Conservation (phyloP, 2,329 filamentous ascomycete genomes). For the Chalara sp. region DNA sequence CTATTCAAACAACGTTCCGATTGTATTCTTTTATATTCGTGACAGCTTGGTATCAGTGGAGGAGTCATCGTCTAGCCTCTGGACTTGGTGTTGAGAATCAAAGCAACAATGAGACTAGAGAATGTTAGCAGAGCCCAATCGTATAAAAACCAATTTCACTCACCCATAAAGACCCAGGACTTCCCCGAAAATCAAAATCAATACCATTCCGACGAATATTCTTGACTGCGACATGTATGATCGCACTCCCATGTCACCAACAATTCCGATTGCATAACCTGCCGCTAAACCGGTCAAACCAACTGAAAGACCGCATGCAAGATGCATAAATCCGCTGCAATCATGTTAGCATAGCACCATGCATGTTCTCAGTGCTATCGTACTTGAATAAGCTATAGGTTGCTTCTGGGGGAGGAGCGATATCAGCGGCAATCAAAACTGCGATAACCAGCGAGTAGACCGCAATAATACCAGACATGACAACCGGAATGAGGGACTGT, state of each 20-base stretch:
- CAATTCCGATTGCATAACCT: conserved; percentile 92
- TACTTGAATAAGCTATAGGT: conserved; percentile 81
- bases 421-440: conserved; percentile 88
- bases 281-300: conserved; percentile 89
- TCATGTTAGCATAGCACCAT: conserved; percentile 16
- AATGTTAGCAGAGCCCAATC: conserved; percentile 7
- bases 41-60: neutral
- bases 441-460: conserved; percentile 97
- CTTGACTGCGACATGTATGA: conserved; percentile 94
- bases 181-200: conserved; percentile 98
- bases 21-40: neutral
- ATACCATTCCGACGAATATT: conserved; percentile 96
- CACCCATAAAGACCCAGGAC: conserved; percentile 95
- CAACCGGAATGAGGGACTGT: conserved; percentile 76
- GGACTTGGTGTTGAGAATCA: conserved; percentile 83
- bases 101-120: conserved; percentile 76
- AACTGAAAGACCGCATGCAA: conserved; percentile 84
- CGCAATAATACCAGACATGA: conserved; percentile 99
- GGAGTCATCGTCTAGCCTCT: conserved; percentile 17
- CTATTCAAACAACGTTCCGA: conserved; percentile 22
- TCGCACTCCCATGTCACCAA: conserved; percentile 89
- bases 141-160: conserved; percentile 26
- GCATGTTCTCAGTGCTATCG: conserved; percentile 20
- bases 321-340: conserved; percentile 79
- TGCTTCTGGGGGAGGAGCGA: conserved; percentile 61